These are phyloP conservation scores for Sporisorium reilianum DNA, from an alignment of 1,284 basidiomycete genomes.

Conservation along the genomic window DNA sequence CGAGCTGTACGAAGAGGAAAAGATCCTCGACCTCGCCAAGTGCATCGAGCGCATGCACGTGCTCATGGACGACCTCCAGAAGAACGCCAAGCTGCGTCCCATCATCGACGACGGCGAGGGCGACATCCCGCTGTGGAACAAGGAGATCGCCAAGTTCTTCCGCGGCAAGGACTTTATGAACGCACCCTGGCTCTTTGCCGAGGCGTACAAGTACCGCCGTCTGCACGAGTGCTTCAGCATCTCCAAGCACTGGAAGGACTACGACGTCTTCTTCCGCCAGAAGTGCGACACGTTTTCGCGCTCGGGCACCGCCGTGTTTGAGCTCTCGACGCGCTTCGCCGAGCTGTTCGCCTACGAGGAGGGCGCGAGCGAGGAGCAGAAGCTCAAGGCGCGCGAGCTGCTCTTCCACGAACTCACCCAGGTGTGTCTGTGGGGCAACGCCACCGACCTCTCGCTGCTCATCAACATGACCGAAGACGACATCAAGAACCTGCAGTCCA, in stretches of 20 bases:
- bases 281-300: conserved; percentile 94
- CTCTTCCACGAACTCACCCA: conserved; percentile 96
- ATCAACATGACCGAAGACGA: conserved; percentile 99
- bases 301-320: conserved; percentile 91
- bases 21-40: conserved; percentile 83
- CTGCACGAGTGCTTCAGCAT: conserved; percentile 94
- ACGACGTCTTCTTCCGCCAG: conserved; percentile 71
- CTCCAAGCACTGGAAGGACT: conserved; percentile 89
- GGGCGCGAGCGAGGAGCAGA: conserved; percentile 74
- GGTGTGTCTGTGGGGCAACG: conserved; percentile 49
- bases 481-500: conserved; percentile 96
- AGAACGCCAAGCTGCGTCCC: conserved; percentile 73
- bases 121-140: conserved; percentile 96
- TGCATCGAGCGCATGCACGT: conserved; percentile 77
- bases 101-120: conserved; percentile 93
- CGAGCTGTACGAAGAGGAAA: conserved; percentile 80
- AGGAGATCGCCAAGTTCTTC: conserved; percentile 78
- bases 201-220: conserved; percentile 97
- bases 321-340: conserved; percentile 91
- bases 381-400: conserved; percentile 81
- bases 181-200: conserved; percentile 75
- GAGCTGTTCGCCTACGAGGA: conserved; percentile 81
- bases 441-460: conserved; percentile 91
- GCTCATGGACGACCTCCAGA: conserved; percentile 71
- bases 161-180: conserved; percentile 98